Evolutionary conservation across 2,329 filamentous ascomycete genomes (phyloP), one percentile per base, ranked within the genome.

Genomic region (Hirsutella thompsonii): DNA sequence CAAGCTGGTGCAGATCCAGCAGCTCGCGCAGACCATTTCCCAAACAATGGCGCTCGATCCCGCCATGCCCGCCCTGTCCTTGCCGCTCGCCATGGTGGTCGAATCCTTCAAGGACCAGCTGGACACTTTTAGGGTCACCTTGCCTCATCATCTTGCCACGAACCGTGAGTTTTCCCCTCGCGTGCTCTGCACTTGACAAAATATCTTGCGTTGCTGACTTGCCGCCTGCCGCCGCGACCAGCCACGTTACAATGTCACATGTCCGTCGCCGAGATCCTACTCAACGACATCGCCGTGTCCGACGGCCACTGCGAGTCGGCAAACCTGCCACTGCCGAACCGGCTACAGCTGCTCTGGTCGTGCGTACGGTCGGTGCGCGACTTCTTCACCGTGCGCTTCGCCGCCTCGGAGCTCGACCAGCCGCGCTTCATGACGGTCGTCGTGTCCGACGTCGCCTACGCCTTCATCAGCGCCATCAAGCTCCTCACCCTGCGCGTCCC

Each of bases 401-500:
- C 50, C 5, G 42, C 44, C 14, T 49, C 52, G 33, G 53, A 60
- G 43, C 41, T 58, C 1, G 56, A 61, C 14, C 51, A 53, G 23
- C 68, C 66, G 18, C 58, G 56, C 13, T 67, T 64, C 42, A 53
- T 66, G 13, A 63, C 62, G 48, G 57, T 71, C 40, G 59, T 60
- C 13, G 61, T 64, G 8, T 70, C 66, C 19, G 69, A 72, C 49
- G 61, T 68, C 36, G 59, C 67, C 38, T 72, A 65, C 46, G 58
- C 61, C 23, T 60, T 71, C 47, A 59, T 73, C 46, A 64, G 60
- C 1, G 60, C 57, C 32, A 59, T 72, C 16, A 67, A 67, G 50
- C 58, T 74, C n/a, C 57, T 67, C 43, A 64, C 61, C 10, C 53
- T 71, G 11, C 57, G 60, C 32, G 45, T 63, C 1, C 65, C 68